These are phyloP conservation scores for Tetragonia tetragonoides DNA, from an alignment of 148 eudicot genomes.

Conservation along the genomic window DNA sequence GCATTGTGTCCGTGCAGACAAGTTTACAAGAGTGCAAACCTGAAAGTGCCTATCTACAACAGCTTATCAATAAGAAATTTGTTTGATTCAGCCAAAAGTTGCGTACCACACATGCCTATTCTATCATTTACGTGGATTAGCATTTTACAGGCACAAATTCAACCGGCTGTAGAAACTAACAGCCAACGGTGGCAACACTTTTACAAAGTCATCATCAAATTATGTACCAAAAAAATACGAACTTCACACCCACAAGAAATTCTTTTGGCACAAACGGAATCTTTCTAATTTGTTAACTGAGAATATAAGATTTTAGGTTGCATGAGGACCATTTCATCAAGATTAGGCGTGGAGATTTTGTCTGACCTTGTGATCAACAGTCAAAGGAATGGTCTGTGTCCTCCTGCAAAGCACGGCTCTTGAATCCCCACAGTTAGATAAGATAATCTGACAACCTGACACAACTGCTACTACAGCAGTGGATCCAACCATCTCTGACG, in stretches of 20 bases:
- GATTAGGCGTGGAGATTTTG: conserved; percentile 6
- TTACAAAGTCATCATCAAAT: background rate
- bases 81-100: too few species aligned
- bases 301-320: background rate
- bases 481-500: conserved; percentile 68
- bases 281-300: too few species aligned
- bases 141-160: conserved; percentile 3
- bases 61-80: background rate
- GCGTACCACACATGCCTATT: background rate
- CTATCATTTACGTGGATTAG: background rate
- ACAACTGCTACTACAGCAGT: conserved; percentile 78
- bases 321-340: background rate
- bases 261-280: background rate
- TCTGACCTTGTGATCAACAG: conserved; percentile 78
- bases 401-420: conserved; percentile 77
- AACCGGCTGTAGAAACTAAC: background rate
- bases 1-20: conserved; percentile 1
- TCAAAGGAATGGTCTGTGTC: conserved; percentile 58
- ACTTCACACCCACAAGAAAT: background rate
- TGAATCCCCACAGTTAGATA: conserved; percentile 83
- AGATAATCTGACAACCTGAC: conserved; percentile 72
- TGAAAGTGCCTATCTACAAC: conserved; percentile 2
- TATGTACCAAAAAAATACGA: background rate
- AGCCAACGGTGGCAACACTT: conserved; percentile 3
- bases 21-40: background rate